A percentile compares a stretch with the other conserved stretches of the same genome.
Conservation (phyloP, 495 filamentous ascomycete genomes). For the Aspergillus biplanus region DNA sequence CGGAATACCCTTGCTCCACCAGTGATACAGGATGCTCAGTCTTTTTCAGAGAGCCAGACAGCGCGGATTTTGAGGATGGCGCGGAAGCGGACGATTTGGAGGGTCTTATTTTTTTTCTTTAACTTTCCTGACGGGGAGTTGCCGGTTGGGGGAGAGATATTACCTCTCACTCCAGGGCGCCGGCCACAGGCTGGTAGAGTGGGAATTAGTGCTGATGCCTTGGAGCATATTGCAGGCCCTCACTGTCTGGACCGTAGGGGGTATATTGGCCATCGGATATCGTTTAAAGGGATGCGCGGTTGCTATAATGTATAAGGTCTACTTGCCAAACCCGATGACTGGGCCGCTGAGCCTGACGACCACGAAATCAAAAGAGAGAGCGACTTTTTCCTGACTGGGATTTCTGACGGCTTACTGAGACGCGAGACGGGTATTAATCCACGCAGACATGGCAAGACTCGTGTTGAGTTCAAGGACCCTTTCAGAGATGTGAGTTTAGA, state of each 20-base stretch:
- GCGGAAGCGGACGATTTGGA: too few relatives aligned
- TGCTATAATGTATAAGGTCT: neutral
- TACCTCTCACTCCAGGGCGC: neutral
- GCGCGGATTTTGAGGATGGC: too few relatives aligned
- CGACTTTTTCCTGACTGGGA: neutral
- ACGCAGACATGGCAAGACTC: neutral
- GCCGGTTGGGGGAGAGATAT: neutral
- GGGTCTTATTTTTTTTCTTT: neutral
- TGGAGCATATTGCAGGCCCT: neutral
- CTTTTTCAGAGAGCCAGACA: too few relatives aligned
- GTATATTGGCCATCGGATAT: neutral
- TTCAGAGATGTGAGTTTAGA: neutral
- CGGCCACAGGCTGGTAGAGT: neutral
- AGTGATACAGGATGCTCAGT: neutral
- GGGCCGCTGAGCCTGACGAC: neutral
- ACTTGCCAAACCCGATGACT: neutral
- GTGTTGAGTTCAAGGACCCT: neutral
- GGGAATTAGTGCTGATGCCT: neutral
- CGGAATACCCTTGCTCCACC: neutral
- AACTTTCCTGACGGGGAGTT: neutral
- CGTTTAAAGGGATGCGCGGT: neutral
- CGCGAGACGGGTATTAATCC: neutral
- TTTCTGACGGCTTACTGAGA: neutral
- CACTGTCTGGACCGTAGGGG: too few relatives aligned
- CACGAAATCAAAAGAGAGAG: neutral